phyloP scores from a whole-genome alignment of 352 stramenopile species.

The Pythium aristosporum region DNA sequence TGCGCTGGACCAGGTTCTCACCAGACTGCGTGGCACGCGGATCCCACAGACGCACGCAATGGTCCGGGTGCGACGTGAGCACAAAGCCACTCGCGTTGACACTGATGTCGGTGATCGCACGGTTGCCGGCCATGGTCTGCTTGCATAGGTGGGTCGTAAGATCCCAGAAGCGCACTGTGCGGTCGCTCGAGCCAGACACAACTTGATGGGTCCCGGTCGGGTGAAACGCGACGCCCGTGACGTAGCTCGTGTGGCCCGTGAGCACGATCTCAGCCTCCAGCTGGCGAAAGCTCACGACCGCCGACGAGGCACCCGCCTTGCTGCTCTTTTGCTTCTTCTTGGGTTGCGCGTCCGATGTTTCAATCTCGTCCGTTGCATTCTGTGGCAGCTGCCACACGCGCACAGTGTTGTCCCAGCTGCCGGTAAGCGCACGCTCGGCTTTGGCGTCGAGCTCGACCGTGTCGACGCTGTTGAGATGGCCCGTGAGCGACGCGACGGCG shows the following conservation, averaged over 20 bases:
- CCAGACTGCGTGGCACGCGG: slow-evolving; percentile 62
- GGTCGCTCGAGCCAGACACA: slow-evolving; percentile 67
- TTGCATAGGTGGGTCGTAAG: slow-evolving; percentile 66
- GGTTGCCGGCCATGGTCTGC: slow-evolving; percentile 75
- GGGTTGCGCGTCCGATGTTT: slow-evolving; percentile 34
- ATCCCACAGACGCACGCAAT: slow-evolving; percentile 83
- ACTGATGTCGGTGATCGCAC: slow-evolving; percentile 71
- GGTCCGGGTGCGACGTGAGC: slow-evolving; percentile 77
- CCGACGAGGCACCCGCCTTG: slow-evolving; percentile 25
- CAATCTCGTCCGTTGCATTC: slow-evolving; percentile 15
- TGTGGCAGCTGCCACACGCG: slow-evolving; percentile 55
- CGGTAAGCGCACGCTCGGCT: slow-evolving; percentile 51
- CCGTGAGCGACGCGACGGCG: slow-evolving; percentile 52
- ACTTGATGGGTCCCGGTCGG: slow-evolving; percentile 50
- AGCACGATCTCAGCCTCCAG: slow-evolving; percentile 74
- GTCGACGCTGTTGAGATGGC: slow-evolving; percentile 85
- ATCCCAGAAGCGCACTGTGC: slow-evolving; percentile 79
- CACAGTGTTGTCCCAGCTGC: slow-evolving; percentile 86
- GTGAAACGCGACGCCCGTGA: slow-evolving; percentile 75
- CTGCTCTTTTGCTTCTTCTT: slow-evolving; percentile 72
- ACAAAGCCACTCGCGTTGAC: slow-evolving; percentile 62
- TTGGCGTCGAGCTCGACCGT: slow-evolving; percentile 39
- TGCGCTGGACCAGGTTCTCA: slow-evolving; percentile 74
- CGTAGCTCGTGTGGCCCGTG: slow-evolving; percentile 72
- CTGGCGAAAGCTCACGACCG: slow-evolving; percentile 59